A percentile compares a stretch with the other conserved stretches of the same genome.
Evolutionary conservation across 345 rosid genomes (phyloP).

Genomic region (Gossypioides kirkii): DNA sequence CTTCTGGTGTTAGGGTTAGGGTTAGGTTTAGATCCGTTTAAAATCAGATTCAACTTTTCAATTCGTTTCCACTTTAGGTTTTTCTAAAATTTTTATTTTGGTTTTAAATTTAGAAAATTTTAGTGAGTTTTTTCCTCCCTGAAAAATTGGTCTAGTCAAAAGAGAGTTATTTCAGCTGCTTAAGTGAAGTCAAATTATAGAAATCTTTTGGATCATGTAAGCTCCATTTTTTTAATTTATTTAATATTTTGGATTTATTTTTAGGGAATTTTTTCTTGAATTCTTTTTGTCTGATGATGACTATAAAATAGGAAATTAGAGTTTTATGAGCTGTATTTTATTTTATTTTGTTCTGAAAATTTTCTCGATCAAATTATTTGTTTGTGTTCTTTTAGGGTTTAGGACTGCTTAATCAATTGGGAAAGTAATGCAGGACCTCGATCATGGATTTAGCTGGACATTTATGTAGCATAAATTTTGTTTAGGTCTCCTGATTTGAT

Average conservation of each 20-base stretch:
- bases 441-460: not conserved
- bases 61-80: not conserved
- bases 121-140: not conserved
- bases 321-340: not conserved
- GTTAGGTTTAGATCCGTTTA: constrained; percentile 41
- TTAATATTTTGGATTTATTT: not conserved
- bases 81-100: not conserved
- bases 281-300: not conserved
- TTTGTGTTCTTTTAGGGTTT: constrained; percentile 8
- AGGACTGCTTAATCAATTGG: not conserved
- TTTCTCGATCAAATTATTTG: not conserved
- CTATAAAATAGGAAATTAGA: not conserved
- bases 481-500: not conserved
- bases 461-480: not conserved
- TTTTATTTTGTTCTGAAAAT: not conserved
- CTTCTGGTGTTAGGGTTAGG: constrained; percentile 25
- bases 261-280: not conserved
- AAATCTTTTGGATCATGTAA: constrained; percentile 40
- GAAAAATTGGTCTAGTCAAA: constrained; percentile 25
- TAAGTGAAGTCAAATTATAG: constrained; percentile 26
- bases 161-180: constrained; percentile 33
- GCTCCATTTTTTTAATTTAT: constrained; percentile 10
- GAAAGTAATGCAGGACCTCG: constrained; percentile 1
- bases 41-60: constrained; percentile 19
- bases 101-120: not conserved